A percentile compares a stretch with the other conserved stretches of the same genome.
Evolutionary conservation across 768 basidiomycete genomes (phyloP).

Genomic region (Hygrophoropsis aurantiaca): DNA sequence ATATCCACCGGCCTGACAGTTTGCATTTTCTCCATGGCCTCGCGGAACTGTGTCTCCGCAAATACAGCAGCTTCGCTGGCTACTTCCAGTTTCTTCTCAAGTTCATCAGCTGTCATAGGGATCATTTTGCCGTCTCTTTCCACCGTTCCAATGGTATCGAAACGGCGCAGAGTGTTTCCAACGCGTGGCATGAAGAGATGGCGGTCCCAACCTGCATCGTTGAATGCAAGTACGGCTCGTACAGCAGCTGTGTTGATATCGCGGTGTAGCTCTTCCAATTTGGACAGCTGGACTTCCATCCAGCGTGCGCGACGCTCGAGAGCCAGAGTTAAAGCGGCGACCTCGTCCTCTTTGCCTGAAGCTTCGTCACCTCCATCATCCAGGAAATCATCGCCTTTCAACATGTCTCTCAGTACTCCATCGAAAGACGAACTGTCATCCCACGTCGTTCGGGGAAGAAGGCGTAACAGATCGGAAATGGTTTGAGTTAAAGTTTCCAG

Average conservation of each 20-base stretch:
- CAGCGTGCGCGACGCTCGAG: constrained; percentile 87
- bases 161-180: constrained; percentile 65
- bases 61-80: constrained; percentile 71
- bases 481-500: constrained; percentile 88
- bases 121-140: constrained; percentile 42
- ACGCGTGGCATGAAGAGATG: constrained; percentile 66
- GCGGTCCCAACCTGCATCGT: constrained; percentile 83
- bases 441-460: constrained; percentile 88
- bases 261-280: constrained; percentile 84
- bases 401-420: constrained; percentile 82
- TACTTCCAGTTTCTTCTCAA: constrained; percentile 70
- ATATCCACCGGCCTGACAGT: constrained; percentile 47
- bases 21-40: constrained; percentile 71
- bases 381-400: constrained; percentile 84
- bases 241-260: constrained; percentile 90
- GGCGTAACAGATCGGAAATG: constrained; percentile 80
- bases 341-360: constrained; percentile 75
- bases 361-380: constrained; percentile 71
- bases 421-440: constrained; percentile 89
- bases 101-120: constrained; percentile 65
- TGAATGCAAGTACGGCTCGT: constrained; percentile 76
- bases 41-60: constrained; percentile 73
- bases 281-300: constrained; percentile 91
- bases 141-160: constrained; percentile 63
- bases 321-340: constrained; percentile 78